phyloP scores from a whole-genome alignment of 73 alveolate species.

The Paramecium octaurelia region DNA sequence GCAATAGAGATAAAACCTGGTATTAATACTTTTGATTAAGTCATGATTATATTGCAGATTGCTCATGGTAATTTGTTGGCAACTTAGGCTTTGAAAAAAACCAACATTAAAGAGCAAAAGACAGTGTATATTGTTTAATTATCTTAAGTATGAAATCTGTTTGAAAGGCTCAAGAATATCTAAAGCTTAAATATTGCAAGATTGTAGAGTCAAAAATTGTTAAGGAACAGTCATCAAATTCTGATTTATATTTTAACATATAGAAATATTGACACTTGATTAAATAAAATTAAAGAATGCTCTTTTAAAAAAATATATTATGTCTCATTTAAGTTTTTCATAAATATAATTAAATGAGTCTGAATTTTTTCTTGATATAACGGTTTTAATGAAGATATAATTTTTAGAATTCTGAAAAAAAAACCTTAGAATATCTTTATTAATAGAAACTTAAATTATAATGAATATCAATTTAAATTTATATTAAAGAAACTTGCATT shows the following conservation, averaged over 20 bases:
- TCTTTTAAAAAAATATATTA: background rate
- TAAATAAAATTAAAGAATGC: background rate
- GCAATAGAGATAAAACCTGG: constrained; percentile 11
- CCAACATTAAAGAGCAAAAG: background rate
- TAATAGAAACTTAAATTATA: no score
- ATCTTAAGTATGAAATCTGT: background rate
- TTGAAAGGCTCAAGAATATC: background rate
- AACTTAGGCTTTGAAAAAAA: constrained; percentile 7
- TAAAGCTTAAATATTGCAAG: background rate
- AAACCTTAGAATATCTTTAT: no score
- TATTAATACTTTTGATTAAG: background rate
- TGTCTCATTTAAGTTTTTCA: background rate
- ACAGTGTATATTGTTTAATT: background rate
- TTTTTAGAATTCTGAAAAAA: no score
- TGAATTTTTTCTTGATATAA: no score
- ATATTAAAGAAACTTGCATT: no score
- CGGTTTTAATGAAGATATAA: no score
- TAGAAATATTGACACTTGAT: background rate
- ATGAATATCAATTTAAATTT: no score
- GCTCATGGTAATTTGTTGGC: constrained; percentile 20
- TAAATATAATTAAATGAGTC: background rate
- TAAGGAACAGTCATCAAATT: background rate
- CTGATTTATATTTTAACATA: background rate
- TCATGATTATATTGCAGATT: constrained; percentile 25
- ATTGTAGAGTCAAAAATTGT: background rate